phyloP scores from a whole-genome alignment of 371 early-diverging fungal species.

The Syncephalastrum sp. region DNA sequence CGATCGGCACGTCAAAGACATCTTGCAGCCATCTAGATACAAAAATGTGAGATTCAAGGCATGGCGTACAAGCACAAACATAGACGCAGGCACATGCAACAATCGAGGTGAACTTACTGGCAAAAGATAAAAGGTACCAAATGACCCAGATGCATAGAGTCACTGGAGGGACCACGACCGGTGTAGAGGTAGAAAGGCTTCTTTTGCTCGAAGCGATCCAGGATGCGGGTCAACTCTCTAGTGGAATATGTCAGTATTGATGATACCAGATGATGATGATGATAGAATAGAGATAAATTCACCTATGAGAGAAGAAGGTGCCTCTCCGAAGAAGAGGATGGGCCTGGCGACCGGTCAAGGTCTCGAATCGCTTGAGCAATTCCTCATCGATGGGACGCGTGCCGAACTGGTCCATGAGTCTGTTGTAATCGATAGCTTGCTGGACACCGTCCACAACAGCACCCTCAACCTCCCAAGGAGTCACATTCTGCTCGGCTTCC shows the following conservation, averaged over 20 bases:
- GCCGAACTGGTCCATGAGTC: slow-evolving; percentile 94
- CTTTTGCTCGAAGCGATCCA: slow-evolving; percentile 91
- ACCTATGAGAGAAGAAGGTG: slow-evolving; percentile 98
- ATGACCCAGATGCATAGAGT: slow-evolving; percentile 99
- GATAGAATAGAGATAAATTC: neutral
- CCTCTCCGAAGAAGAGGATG: slow-evolving; percentile 93
- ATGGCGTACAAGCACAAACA: too few relatives aligned
- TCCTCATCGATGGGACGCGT: slow-evolving; percentile 81
- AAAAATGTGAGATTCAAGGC: neutral
- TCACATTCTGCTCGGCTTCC: slow-evolving; percentile 68
- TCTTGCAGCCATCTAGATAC: slow-evolving; percentile 90
- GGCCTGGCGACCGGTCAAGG: slow-evolving; percentile 80
- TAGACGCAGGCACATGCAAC: too few relatives aligned
- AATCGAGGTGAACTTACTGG: slow-evolving; percentile 63
- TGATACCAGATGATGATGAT: too few relatives aligned
- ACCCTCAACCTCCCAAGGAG: slow-evolving; percentile 98
- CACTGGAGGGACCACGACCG: slow-evolving; percentile 98
- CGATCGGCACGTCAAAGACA: slow-evolving; percentile 94
- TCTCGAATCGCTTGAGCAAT: slow-evolving; percentile 81
- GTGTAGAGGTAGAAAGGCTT: slow-evolving; percentile 99
- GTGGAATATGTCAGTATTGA: too few relatives aligned
- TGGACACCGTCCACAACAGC: slow-evolving; percentile 85
- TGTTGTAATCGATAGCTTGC: slow-evolving; percentile 95
- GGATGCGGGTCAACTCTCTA: slow-evolving; percentile 88
- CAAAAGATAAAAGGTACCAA: slow-evolving; percentile 98